These are phyloP conservation scores for Gossypium herbaceum DNA, from an alignment of 345 rosid species.

Conservation along the genomic window DNA sequence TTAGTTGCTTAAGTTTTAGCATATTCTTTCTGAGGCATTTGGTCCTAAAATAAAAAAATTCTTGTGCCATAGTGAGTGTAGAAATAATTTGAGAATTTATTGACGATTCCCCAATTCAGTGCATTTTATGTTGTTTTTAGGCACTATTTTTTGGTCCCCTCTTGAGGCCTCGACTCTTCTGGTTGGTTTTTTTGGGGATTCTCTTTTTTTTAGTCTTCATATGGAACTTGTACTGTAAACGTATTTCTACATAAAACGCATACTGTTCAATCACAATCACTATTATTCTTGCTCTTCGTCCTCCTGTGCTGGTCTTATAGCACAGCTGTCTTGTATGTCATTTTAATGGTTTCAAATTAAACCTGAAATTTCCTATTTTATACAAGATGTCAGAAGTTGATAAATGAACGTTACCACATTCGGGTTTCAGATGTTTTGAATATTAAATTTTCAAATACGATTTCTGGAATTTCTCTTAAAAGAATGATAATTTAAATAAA, in stretches of 20 bases:
- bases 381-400: background rate
- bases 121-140: constrained; percentile 2
- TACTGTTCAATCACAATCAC: background rate
- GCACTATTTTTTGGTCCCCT: background rate
- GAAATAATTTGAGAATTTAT: constrained; percentile 16
- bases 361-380: background rate
- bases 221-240: constrained; percentile 14
- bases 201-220: background rate
- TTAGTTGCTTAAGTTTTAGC: constrained; percentile 21
- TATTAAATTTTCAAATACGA: background rate
- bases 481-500: no score
- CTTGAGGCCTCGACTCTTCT: background rate
- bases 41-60: background rate
- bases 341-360: background rate
- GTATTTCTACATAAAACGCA: background rate
- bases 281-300: background rate
- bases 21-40: constrained; percentile 28
- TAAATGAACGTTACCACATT: no score
- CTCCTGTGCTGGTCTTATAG: background rate
- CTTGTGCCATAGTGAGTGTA: constrained; percentile 30
- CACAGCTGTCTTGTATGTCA: background rate
- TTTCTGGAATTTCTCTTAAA: no score
- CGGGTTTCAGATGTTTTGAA: background rate
- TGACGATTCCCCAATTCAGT: constrained; percentile 9
- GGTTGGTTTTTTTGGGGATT: constrained; percentile 1